A percentile compares a stretch with the other conserved stretches of the same genome.
Conservation (phyloP, 148 eudicot genomes). For the Fagopyrum homotropicum region DNA sequence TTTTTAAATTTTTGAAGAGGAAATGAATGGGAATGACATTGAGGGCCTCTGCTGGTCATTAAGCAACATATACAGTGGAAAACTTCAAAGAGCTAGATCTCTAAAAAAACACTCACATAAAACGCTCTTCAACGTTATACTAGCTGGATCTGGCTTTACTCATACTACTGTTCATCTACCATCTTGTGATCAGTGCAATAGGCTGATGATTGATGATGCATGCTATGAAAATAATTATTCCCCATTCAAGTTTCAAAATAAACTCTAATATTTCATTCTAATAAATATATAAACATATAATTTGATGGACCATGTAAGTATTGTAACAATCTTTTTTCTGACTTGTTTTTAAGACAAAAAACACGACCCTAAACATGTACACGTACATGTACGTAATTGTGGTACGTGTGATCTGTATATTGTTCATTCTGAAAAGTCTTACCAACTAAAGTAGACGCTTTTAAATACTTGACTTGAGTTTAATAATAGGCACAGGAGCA, state of each 20-base stretch:
- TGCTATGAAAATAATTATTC: background rate
- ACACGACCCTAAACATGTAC: background rate
- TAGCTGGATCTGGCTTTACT: background rate
- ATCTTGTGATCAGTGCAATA: background rate
- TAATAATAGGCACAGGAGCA: background rate
- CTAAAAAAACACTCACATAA: background rate
- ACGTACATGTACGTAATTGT: background rate
- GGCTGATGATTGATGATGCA: background rate
- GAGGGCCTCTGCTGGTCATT: conserved; percentile 7
- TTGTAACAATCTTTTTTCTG: too few species aligned
- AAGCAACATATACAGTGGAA: background rate
- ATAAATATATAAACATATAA: too few species aligned
- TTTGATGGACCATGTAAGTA: too few species aligned
- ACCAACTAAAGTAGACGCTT: background rate
- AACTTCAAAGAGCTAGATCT: background rate
- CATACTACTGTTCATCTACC: background rate
- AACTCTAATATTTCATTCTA: too few species aligned
- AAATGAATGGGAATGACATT: background rate
- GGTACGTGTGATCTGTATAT: background rate
- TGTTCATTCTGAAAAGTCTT: background rate
- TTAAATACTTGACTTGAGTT: background rate
- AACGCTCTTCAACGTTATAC: background rate
- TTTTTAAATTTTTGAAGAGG: background rate
- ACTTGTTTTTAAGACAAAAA: too few species aligned
- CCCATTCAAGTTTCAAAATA: too few species aligned